A percentile compares a stretch with the other conserved stretches of the same genome.
These are phyloP conservation scores for Flaveria linearis DNA, from an alignment of 129 eudicot genomes.

Conservation along the genomic window DNA sequence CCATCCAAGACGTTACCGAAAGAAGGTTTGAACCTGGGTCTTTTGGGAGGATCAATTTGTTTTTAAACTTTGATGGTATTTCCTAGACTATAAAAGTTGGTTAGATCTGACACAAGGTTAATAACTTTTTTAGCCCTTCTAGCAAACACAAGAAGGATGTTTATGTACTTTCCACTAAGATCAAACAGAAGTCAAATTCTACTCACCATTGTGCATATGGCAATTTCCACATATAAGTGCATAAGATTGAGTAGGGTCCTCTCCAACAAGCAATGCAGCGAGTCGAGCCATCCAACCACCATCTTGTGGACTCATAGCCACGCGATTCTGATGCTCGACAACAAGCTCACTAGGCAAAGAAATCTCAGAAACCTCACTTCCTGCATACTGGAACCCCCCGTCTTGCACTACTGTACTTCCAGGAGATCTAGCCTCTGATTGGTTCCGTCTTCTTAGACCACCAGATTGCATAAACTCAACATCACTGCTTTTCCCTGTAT, in stretches of 20 bases:
- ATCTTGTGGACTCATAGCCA: conserved; percentile 48
- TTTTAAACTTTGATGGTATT: background rate
- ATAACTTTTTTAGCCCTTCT: background rate
- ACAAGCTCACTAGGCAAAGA: conserved; percentile 50
- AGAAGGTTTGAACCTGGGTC: too few species aligned
- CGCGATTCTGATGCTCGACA: conserved; percentile 66
- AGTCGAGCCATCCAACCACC: conserved; percentile 90
- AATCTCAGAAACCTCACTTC: conserved; percentile 50
- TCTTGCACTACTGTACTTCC: conserved; percentile 18
- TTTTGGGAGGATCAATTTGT: too few species aligned
- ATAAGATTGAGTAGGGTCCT: conserved; percentile 91
- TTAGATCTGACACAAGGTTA: background rate
- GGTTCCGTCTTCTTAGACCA: conserved; percentile 77
- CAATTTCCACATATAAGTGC: conserved; percentile 95
- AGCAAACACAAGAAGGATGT: background rate
- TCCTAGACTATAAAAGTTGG: background rate
- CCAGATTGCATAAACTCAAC: conserved; percentile 50
- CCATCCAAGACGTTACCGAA: too few species aligned
- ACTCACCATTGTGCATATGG: conserved; percentile 94
- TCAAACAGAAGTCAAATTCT: background rate
- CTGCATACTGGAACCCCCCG: conserved; percentile 39
- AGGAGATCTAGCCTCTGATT: conserved; percentile 43
- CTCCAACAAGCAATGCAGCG: conserved; percentile 97
- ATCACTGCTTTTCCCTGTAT: conserved; percentile 69
- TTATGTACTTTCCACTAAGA: background rate